These are phyloP conservation scores for Hypoxylon rickii DNA, from an alignment of 495 filamentous ascomycete genomes.

Conservation along the genomic window DNA sequence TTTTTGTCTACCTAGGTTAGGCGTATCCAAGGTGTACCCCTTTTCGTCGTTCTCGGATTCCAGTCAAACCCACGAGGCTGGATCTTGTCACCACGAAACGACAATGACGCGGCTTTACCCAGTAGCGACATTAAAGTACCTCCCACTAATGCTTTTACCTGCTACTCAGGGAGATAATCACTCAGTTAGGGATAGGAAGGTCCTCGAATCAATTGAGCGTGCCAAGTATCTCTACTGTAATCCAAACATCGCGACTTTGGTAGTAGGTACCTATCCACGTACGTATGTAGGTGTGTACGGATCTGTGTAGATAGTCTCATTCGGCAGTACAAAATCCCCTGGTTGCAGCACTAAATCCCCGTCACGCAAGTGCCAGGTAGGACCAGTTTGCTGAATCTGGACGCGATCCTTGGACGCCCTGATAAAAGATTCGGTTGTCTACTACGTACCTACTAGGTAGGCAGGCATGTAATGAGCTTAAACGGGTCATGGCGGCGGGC, in stretches of 20 bases:
- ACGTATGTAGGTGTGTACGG: too few species aligned
- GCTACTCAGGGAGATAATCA: too few species aligned
- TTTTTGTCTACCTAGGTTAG: too few species aligned
- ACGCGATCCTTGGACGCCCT: slow-evolving; percentile 7
- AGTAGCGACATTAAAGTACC: slow-evolving; percentile 1
- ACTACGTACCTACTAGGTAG: too few species aligned
- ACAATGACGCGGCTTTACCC: slow-evolving; percentile 22
- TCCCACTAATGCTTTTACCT: too few species aligned
- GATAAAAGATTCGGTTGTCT: too few species aligned
- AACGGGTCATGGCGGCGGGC: slow-evolving; percentile 1
- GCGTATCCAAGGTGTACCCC: too few species aligned
- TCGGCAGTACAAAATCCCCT: background rate
- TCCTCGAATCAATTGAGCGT: too few species aligned
- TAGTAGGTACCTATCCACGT: too few species aligned
- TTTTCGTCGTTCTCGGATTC: background rate
- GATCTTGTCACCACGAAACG: slow-evolving; percentile 14
- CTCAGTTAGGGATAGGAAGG: too few species aligned
- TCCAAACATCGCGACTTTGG: background rate
- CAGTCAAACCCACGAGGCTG: slow-evolving; percentile 14
- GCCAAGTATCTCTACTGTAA: background rate
- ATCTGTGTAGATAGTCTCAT: slow-evolving; percentile 3
- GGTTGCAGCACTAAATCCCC: background rate
- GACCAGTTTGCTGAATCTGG: slow-evolving; percentile 4
- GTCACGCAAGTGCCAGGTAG: slow-evolving; percentile 3
- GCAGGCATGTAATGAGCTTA: slow-evolving; percentile 1